Evolutionary conservation across 805 yeast genomes (phyloP), one percentile per base, ranked within the genome.

Genomic region (Teunomyces lycoperdinae): DNA sequence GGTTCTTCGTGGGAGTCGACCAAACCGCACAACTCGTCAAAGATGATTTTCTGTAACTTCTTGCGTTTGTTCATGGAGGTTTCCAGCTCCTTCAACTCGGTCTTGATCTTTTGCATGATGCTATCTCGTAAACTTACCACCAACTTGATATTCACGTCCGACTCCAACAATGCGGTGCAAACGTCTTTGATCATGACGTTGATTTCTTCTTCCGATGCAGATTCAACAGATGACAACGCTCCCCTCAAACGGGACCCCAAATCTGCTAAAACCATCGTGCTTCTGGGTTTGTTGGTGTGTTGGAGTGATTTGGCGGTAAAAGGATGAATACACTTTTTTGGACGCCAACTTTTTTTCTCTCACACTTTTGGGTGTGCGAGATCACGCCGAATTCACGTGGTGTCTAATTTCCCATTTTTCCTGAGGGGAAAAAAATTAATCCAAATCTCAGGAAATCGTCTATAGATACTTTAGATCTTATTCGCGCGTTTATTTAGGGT

Each of bases 61-160:
- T 88, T 89, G 57, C 89, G 85, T 64, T 89, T 89, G 33, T 80
- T 73, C 36, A 76, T 73, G n/a, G 80, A 79, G 10, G 79, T 77
- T 32, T 74, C 73, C 24, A 74, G 74, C 27, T 71, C 70, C 46
- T 79, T 76, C 43, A 89, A 74, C 34, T 78, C 80, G 35, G 71
- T 61, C 58, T 81, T 83, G 56, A 92, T 79, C 49, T 68, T 66
- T 9, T 55, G 40, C 44, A 62, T 60, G 45, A 73, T 70, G 56
- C 85, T 83, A 55, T 80, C 85, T 61, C 97, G 79, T 51, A 92
- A 71, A 53, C 77, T 78, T 33, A 88, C 82, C 27, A 92, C 99
- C 42, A 92, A 75, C 56, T 80, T 81, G 62, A 94, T 84, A 61
- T 94, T 94, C 20, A 92, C 98, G 67, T 92, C 99, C n/a, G 94